Conservation (phyloP, 495 filamentous ascomycete genomes). For the Penicillium argentinense region DNA sequence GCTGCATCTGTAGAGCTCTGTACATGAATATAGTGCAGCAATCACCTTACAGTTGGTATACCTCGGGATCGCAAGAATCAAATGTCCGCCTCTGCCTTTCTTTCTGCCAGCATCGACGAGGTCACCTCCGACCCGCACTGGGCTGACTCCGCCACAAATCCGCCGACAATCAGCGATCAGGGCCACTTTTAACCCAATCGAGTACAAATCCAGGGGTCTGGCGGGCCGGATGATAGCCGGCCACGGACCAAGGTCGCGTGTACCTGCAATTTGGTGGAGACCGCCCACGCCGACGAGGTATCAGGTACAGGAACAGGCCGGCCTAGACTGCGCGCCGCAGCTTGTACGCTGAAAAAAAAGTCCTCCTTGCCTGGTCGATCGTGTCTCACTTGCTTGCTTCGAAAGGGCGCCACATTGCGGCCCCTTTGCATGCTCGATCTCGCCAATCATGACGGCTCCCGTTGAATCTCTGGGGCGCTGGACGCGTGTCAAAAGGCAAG, state of each 20-base stretch:
- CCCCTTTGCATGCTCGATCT: constrained; percentile 17
- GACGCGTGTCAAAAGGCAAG: constrained; percentile 15
- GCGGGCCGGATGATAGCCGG: background rate
- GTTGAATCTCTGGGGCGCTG: background rate
- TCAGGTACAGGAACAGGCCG: background rate
- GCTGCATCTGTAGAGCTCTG: no score
- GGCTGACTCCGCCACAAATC: background rate
- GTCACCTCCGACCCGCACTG: no score
- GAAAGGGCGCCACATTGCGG: constrained; percentile 8
- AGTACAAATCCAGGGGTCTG: background rate
- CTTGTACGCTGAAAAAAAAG: constrained; percentile 8
- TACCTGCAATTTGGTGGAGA: background rate
- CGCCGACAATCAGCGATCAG: background rate
- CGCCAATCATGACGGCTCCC: constrained; percentile 8
- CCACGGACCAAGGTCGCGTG: background rate
- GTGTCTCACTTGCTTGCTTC: constrained; percentile 1
- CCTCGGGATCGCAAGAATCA: no score
- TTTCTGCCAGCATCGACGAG: no score
- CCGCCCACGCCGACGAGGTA: background rate
- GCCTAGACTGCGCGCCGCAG: background rate
- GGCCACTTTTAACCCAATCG: constrained; percentile 1
- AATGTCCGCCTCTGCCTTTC: no score
- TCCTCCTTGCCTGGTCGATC: constrained; percentile 7
- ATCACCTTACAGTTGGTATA: no score
- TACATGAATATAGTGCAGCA: no score